phyloP scores from a whole-genome alignment of 768 basidiomycete species.

The Mycena filopes region DNA sequence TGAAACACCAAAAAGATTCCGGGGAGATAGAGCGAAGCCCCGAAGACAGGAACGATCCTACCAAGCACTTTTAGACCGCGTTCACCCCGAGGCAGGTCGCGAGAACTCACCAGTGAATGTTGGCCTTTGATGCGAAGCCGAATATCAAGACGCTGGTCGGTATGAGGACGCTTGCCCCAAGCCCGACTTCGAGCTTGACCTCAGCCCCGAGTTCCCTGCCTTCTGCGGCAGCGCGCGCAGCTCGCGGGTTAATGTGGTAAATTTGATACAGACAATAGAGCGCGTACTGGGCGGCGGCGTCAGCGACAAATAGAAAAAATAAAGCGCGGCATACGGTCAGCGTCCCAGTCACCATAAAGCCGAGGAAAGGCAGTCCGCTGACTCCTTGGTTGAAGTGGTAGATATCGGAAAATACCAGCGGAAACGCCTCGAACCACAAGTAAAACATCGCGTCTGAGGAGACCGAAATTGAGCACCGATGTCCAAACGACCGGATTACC shows the following conservation, averaged over 20 bases:
- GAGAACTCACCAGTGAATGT: not conserved
- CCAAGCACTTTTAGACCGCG: too few relatives aligned
- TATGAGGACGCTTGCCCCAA: not conserved
- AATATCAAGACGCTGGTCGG: not conserved
- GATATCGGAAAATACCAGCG: slow-evolving; percentile 43
- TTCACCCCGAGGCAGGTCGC: too few relatives aligned
- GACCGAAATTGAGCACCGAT: too few relatives aligned
- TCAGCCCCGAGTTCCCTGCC: too few relatives aligned
- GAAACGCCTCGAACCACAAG: slow-evolving; percentile 47
- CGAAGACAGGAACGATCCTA: too few relatives aligned
- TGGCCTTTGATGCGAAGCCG: not conserved
- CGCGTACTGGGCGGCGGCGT: not conserved
- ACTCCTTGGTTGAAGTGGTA: slow-evolving; percentile 44
- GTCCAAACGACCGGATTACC: too few relatives aligned
- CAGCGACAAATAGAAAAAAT: too few relatives aligned
- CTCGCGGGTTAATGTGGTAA: not conserved
- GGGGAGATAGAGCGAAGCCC: too few relatives aligned
- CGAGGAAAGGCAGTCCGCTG: slow-evolving; percentile 44
- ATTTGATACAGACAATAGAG: slow-evolving; percentile 5
- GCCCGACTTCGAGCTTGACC: not conserved
- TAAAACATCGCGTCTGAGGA: slow-evolving; percentile 14
- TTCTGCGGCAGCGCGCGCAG: not conserved
- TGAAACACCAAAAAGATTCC: too few relatives aligned
- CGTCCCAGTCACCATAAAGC: too few relatives aligned
- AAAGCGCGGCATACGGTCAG: too few relatives aligned